Evolutionary conservation across 2,329 filamentous ascomycete genomes (phyloP).

Genomic region (Neophaeococcomyces mojaviensis): DNA sequence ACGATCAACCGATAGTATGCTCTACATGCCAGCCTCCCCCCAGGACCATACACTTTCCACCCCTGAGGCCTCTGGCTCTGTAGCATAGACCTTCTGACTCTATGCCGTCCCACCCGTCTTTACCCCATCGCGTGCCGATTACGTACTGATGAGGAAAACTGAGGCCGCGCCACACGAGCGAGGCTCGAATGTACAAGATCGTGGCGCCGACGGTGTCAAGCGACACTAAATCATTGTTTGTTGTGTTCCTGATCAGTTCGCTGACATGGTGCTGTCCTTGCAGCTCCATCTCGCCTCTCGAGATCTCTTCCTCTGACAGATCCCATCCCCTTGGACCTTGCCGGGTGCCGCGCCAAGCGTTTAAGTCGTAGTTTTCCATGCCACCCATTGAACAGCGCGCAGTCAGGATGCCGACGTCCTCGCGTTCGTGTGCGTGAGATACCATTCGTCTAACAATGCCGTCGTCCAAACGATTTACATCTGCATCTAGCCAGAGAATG

Average conservation of each 20-base stretch:
- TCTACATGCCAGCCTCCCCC: conserved; percentile 7
- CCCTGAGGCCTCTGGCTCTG: conserved; percentile 2
- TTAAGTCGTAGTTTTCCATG: conserved; percentile 4
- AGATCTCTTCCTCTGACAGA: conserved; percentile 56
- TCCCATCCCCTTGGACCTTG: conserved; percentile 9
- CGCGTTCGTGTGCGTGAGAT: neutral
- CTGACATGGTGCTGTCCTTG: conserved; percentile 12
- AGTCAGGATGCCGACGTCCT: conserved; percentile 6
- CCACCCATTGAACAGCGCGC: conserved; percentile 5
- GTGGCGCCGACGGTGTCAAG: conserved; percentile 8
- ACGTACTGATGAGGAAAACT: conserved; percentile 8
- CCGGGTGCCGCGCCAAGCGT: conserved; percentile 9
- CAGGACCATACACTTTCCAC: conserved; percentile 6
- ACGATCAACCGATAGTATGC: conserved; percentile 5
- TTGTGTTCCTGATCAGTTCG: conserved; percentile 1
- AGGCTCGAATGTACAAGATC: conserved; percentile 9
- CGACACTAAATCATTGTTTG: conserved; percentile 4
- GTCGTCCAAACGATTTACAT: conserved; percentile 5
- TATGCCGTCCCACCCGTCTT: conserved; percentile 12
- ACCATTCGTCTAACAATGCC: conserved; percentile 8
- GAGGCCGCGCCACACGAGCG: conserved; percentile 8
- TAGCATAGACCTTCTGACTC: conserved; percentile 13
- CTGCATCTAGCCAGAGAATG: conserved; percentile 13
- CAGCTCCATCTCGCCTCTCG: conserved; percentile 63
- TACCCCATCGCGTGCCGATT: conserved; percentile 7